These are phyloP conservation scores for Nothomitra cinnamomea DNA, from an alignment of 2,329 filamentous ascomycete species.

Conservation along the genomic window DNA sequence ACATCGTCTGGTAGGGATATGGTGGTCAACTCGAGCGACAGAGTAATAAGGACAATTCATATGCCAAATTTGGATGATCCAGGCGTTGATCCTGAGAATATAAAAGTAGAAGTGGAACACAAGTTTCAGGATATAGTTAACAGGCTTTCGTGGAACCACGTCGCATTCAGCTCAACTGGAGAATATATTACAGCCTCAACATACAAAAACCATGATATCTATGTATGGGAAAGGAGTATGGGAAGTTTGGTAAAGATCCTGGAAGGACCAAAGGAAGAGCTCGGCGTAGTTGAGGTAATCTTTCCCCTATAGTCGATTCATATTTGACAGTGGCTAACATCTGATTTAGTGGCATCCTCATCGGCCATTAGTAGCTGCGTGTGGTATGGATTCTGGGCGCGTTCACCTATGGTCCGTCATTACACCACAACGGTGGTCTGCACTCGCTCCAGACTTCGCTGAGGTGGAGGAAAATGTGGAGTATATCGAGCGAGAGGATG, in stretches of 20 bases:
- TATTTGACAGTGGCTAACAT: slow-evolving; percentile 4
- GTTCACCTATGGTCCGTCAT: slow-evolving; percentile 95
- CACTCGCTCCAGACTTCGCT: slow-evolving; percentile 86
- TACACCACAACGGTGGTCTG: slow-evolving; percentile 92
- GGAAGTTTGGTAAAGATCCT: slow-evolving; percentile 93
- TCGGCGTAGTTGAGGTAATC: slow-evolving; percentile 64
- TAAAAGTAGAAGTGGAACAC: slow-evolving; percentile 84
- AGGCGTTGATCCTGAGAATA: slow-evolving; percentile 64
- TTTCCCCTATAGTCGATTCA: background rate
- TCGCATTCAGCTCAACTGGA: slow-evolving; percentile 82
- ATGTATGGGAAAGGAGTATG: slow-evolving; percentile 91
- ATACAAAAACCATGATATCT: slow-evolving; percentile 96
- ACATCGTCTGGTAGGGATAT: slow-evolving; percentile 73
- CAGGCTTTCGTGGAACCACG: slow-evolving; percentile 87
- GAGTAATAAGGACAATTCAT: slow-evolving; percentile 83
- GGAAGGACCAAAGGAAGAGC: slow-evolving; percentile 90
- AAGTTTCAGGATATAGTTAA: slow-evolving; percentile 98
- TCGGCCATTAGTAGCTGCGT: slow-evolving; percentile 72
- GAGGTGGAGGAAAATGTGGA: slow-evolving; percentile 98
- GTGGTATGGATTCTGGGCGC: slow-evolving; percentile 78
- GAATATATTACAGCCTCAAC: slow-evolving; percentile 95
- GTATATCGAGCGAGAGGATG: slow-evolving; percentile 88
- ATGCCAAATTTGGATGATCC: slow-evolving; percentile 52
- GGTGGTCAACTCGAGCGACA: slow-evolving; percentile 83
- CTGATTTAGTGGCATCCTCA: slow-evolving; percentile 63